These are phyloP conservation scores for Orobanche coerulescens DNA, from an alignment of 257 asterid genomes.

Conservation along the genomic window DNA sequence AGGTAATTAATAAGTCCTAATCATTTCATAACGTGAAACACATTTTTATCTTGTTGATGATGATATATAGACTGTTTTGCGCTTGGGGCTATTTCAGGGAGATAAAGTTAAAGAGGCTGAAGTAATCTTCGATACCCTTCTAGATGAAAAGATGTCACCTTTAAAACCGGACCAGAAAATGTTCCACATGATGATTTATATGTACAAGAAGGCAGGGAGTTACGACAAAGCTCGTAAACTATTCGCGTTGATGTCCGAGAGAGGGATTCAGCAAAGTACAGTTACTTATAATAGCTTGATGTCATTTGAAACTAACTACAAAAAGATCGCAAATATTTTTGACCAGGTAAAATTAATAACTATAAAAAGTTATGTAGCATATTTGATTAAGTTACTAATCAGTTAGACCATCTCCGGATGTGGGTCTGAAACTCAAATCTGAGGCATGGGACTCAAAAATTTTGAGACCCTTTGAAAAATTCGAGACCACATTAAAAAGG, in stretches of 20 bases:
- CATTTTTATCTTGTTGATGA: neutral
- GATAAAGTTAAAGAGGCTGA: constrained; percentile 78
- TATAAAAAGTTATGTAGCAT: neutral
- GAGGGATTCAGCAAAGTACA: constrained; percentile 57
- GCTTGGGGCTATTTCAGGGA: constrained; percentile 49
- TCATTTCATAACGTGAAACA: neutral
- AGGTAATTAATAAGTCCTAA: constrained; percentile 35
- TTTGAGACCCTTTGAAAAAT: too few species aligned
- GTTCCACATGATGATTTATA: constrained; percentile 98
- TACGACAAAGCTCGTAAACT: constrained; percentile 84
- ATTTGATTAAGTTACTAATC: neutral
- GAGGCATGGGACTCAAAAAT: too few species aligned
- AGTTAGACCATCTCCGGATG: too few species aligned
- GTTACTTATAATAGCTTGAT: constrained; percentile 90
- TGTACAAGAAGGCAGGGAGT: constrained; percentile 72
- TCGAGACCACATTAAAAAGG: too few species aligned
- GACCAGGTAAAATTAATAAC: constrained; percentile 61
- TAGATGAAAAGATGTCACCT: constrained; percentile 50
- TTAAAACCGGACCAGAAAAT: constrained; percentile 92
- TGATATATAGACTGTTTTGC: constrained; percentile 7
- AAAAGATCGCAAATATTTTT: constrained; percentile 80
- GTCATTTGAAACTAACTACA: constrained; percentile 87
- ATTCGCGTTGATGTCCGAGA: constrained; percentile 64
- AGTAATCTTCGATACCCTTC: constrained; percentile 67
- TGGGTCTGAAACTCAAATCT: too few species aligned